These are phyloP conservation scores for Podosphaera aphanis DNA, from an alignment of 2,329 filamentous ascomycete species.

Conservation along the genomic window DNA sequence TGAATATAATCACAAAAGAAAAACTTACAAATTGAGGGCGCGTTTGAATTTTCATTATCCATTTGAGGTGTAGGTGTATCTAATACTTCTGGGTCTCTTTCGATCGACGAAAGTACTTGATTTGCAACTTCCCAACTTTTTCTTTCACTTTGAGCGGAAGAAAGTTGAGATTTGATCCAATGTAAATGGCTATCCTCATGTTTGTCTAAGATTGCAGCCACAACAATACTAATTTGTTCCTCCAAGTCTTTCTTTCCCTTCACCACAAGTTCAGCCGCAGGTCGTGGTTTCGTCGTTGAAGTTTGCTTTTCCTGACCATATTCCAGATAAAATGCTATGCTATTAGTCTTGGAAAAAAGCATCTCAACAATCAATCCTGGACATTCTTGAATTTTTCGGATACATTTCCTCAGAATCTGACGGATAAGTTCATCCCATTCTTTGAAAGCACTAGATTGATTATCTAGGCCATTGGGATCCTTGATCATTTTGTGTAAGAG, in stretches of 20 bases:
- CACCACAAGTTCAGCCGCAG: conserved; percentile 66
- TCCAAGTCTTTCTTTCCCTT: conserved; percentile 40
- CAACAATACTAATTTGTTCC: conserved; percentile 52
- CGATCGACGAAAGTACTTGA: conserved; percentile 28
- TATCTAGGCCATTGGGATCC: conserved; percentile 55
- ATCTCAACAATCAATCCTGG: conserved; percentile 75
- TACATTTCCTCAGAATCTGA: conserved; percentile 60
- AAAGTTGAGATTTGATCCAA: conserved; percentile 58
- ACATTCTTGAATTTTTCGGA: conserved; percentile 65
- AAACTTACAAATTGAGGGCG: conserved; percentile 30
- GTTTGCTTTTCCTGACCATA: conserved; percentile 72
- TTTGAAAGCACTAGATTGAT: conserved; percentile 40
- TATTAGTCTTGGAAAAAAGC: conserved; percentile 77
- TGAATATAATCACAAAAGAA: neutral
- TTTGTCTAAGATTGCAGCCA: conserved; percentile 59
- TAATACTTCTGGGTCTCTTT: conserved; percentile 17
- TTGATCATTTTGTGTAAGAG: conserved; percentile 83
- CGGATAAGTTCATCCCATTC: conserved; percentile 83
- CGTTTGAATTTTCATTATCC: conserved; percentile 17
- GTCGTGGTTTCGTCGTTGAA: conserved; percentile 35
- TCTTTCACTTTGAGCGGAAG: conserved; percentile 45
- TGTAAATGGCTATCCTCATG: conserved; percentile 50
- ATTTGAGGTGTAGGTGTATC: conserved; percentile 15
- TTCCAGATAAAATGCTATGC: conserved; percentile 68
- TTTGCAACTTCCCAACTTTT: conserved; percentile 56